Evolutionary conservation across 106 monocot genomes (phyloP).

Genomic region (Gastrodia elata): DNA sequence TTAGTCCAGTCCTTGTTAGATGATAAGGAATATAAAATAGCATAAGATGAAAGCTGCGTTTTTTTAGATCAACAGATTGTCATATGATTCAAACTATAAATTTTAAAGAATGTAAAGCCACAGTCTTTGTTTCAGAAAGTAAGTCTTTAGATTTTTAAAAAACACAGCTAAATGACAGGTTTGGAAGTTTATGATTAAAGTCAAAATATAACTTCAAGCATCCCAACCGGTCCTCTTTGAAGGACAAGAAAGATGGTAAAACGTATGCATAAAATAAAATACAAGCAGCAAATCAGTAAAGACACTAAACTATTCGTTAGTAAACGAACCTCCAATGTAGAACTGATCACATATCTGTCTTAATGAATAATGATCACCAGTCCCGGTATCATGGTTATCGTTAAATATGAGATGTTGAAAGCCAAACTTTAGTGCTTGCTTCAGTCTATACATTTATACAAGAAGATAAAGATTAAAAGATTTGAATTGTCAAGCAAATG

Average conservation of each 20-base stretch:
- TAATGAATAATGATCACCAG: conserved; percentile 94
- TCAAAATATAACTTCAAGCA: neutral
- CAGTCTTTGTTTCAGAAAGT: neutral
- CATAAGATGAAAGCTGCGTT: no score
- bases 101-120: neutral
- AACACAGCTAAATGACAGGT: neutral
- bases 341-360: conserved; percentile 95
- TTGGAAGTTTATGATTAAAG: neutral
- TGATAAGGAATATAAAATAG: neutral
- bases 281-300: neutral
- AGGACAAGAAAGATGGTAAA: neutral
- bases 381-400: conserved; percentile 96
- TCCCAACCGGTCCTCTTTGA: neutral
- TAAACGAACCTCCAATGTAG: conserved; percentile 68
- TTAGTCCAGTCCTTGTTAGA: neutral
- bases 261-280: neutral
- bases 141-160: neutral
- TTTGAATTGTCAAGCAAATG: neutral
- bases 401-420: conserved; percentile 88
- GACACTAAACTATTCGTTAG: neutral
- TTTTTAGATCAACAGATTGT: neutral
- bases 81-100: neutral
- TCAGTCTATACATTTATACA: conserved; percentile 36
- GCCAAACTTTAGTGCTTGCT: conserved; percentile 72
- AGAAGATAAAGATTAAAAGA: neutral